phyloP scores from a whole-genome alignment of 1,139 yeast genomes.

The Casaregolazyma suthepensis region DNA sequence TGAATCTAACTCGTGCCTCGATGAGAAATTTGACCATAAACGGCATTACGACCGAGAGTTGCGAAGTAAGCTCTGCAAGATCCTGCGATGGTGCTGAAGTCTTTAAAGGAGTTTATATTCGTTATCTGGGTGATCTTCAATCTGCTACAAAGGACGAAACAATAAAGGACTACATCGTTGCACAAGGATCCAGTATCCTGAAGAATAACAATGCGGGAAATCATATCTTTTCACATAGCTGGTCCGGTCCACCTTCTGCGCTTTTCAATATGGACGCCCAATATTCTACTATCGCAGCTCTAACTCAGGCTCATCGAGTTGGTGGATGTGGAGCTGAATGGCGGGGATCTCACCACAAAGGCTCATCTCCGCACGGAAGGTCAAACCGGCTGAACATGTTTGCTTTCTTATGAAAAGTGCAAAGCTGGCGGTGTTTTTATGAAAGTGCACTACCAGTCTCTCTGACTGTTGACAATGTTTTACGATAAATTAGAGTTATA shows the following conservation, averaged over 20 bases:
- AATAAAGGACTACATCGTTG: not conserved
- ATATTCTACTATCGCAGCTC: constrained; percentile 1
- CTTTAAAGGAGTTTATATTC: constrained; percentile 19
- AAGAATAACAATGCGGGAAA: constrained; percentile 1
- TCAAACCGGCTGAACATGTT: not conserved
- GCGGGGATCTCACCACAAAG: not conserved
- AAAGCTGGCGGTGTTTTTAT: not conserved
- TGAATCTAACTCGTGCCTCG: constrained; percentile 13
- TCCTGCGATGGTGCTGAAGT: constrained; percentile 18
- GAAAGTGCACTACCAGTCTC: not conserved
- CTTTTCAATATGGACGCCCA: not conserved
- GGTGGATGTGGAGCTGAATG: constrained; percentile 1
- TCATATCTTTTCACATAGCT: not conserved
- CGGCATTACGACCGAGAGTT: constrained; percentile 17
- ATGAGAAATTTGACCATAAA: constrained; percentile 10
- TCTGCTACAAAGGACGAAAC: not conserved
- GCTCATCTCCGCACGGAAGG: not conserved
- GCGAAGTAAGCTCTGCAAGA: constrained; percentile 12
- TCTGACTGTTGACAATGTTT: not conserved
- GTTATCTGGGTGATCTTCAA: constrained; percentile 15
- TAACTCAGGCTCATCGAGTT: constrained; percentile 1
- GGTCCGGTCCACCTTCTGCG: constrained; percentile 6
- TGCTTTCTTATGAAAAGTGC: not conserved
- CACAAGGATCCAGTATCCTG: not conserved
- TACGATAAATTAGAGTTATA: too few relatives aligned